Evolutionary conservation across 1,284 basidiomycete species (phyloP).

Genomic region (Moesziomyces antarcticus): DNA sequence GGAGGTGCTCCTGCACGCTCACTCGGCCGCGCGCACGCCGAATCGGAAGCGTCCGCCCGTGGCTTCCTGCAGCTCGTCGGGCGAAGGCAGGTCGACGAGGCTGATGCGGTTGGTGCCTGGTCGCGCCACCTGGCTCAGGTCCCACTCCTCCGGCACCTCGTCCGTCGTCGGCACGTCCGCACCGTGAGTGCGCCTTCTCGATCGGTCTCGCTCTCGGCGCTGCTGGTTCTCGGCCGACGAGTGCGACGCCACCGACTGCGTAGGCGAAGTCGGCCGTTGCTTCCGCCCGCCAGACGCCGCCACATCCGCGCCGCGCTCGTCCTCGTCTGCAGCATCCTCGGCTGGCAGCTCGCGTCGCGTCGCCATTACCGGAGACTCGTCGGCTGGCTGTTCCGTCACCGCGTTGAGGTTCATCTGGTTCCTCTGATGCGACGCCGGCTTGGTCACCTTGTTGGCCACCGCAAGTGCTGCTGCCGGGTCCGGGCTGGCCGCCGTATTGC

Average conservation of each 20-base stretch:
- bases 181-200: too few relatives aligned
- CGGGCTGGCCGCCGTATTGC: not conserved
- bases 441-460: conserved; percentile 24
- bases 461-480: conserved; percentile 2
- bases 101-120: conserved; percentile 40
- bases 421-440: conserved; percentile 44
- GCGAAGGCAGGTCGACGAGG: conserved; percentile 43
- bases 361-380: conserved; percentile 41
- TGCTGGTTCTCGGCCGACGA: conserved; percentile 13
- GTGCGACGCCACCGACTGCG: conserved; percentile 6
- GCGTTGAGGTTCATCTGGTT: conserved; percentile 48
- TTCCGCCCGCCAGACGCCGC: not conserved
- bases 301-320: not conserved
- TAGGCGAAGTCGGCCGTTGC: conserved; percentile 8
- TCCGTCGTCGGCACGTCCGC: conserved; percentile 2
- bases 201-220: not conserved
- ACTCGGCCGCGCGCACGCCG: conserved; percentile 10
- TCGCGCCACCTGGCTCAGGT: conserved; percentile 33
- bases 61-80: conserved; percentile 41
- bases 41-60: conserved; percentile 38
- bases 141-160: conserved; percentile 43
- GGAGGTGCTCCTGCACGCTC: not conserved
- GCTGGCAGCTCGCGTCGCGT: conserved; percentile 11
- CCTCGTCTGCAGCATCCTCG: not conserved
- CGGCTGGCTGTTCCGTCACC: conserved; percentile 42